Percentiles rank a stretch among this genome's conserved stretches.
Evolutionary conservation across 768 basidiomycete genomes (phyloP).

Genomic region (Hortiboletus flavorubellus): DNA sequence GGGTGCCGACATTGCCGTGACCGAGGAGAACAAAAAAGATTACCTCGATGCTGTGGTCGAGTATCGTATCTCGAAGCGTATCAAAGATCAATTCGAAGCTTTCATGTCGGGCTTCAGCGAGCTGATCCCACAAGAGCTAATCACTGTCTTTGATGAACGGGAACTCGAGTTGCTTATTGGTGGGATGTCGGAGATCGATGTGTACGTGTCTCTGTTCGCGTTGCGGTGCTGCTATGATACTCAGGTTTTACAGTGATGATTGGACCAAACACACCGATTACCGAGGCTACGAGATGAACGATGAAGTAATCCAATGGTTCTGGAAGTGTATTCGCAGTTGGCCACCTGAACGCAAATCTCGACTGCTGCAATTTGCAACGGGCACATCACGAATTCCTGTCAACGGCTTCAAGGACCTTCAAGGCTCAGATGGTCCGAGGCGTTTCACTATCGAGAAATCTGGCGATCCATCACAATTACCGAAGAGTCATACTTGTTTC

Average conservation of each 20-base stretch:
- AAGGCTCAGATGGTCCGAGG: constrained; percentile 95
- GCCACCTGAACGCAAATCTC: constrained; percentile 98
- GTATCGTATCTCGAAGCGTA: constrained; percentile 95
- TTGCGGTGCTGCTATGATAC: not conserved
- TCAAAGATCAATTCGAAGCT: constrained; percentile 98
- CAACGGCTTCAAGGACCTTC: constrained; percentile 97
- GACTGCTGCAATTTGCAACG: constrained; percentile 93
- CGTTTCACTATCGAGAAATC: constrained; percentile 99
- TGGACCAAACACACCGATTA: constrained; percentile 99
- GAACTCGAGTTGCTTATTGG: constrained; percentile 97
- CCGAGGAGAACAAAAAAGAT: constrained; percentile 98
- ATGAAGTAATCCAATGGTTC: constrained; percentile 99
- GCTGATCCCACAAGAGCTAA: constrained; percentile 94
- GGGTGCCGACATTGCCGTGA: constrained; percentile 83
- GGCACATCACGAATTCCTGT: constrained; percentile 97
- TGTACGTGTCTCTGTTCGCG: constrained; percentile 51
- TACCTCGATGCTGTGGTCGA: constrained; percentile 94
- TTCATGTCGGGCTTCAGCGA: constrained; percentile 99
- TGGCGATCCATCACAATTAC: constrained; percentile 92
- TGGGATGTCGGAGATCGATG: constrained; percentile 99
- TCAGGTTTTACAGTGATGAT: constrained; percentile 60
- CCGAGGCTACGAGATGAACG: constrained; percentile 91
- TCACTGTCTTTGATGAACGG: constrained; percentile 98
- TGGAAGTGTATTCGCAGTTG: constrained; percentile 98
- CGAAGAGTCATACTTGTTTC: constrained; percentile 97